These are phyloP conservation scores for Yamadazyma akitaensis DNA, from an alignment of 805 yeast genomes.

Conservation along the genomic window DNA sequence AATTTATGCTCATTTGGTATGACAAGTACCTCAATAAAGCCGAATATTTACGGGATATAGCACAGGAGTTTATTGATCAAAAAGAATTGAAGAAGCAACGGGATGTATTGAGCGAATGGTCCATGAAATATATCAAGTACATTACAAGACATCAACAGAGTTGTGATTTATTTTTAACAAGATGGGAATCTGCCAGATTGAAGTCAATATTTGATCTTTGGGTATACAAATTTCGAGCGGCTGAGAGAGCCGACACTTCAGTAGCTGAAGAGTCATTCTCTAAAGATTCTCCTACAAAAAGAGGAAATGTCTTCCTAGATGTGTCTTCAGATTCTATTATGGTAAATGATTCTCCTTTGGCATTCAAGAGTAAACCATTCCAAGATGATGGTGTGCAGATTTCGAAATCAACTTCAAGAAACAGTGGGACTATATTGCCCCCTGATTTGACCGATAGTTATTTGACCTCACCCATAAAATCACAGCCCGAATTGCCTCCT, in stretches of 20 bases:
- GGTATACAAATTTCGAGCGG: slow-evolving; percentile 22
- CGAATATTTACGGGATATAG: slow-evolving; percentile 24
- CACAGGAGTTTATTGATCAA: slow-evolving; percentile 28
- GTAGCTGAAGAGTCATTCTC: slow-evolving; percentile 5
- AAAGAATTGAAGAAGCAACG: slow-evolving; percentile 24
- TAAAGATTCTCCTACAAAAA: background rate
- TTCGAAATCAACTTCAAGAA: slow-evolving; percentile 4
- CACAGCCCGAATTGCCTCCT: slow-evolving; percentile 14
- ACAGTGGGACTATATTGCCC: background rate
- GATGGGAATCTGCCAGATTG: slow-evolving; percentile 28
- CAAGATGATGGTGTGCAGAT: background rate
- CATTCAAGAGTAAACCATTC: slow-evolving; percentile 12
- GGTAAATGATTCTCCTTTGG: slow-evolving; percentile 32
- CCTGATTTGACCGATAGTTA: slow-evolving; percentile 19
- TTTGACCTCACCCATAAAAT: slow-evolving; percentile 34
- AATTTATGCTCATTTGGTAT: slow-evolving; percentile 32
- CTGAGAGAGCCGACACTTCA: background rate
- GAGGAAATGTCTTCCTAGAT: slow-evolving; percentile 12
- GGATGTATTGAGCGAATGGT: slow-evolving; percentile 32
- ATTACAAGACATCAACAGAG: slow-evolving; percentile 33
- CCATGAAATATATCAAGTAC: slow-evolving; percentile 31
- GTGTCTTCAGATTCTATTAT: slow-evolving; percentile 18
- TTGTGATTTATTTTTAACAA: slow-evolving; percentile 29
- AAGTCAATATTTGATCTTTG: slow-evolving; percentile 37
- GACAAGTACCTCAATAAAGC: slow-evolving; percentile 24